phyloP scores from a whole-genome alignment of 495 filamentous ascomycete species.

The Melanomma pulvis-pyrius region DNA sequence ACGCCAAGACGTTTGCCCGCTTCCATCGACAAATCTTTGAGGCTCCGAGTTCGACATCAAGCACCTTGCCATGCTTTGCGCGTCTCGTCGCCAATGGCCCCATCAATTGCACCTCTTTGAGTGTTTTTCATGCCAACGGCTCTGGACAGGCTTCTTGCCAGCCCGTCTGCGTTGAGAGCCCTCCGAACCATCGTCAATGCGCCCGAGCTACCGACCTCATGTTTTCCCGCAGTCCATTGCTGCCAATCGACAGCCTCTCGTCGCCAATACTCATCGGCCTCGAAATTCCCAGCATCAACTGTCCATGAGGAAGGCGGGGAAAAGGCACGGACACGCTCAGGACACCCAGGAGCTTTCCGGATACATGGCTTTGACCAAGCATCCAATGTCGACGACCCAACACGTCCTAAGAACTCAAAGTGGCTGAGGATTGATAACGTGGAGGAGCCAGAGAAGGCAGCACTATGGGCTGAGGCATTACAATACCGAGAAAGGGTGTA shows the following conservation, averaged over 20 bases:
- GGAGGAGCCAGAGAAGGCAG: slow-evolving; percentile 54
- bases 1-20: slow-evolving; percentile 3
- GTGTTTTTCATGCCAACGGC: slow-evolving; percentile 34
- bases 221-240: slow-evolving; percentile 11
- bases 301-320: neutral
- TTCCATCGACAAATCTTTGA: neutral
- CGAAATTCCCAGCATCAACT: neutral
- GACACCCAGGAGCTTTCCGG: neutral
- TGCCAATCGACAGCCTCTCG: neutral
- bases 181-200: slow-evolving; percentile 30
- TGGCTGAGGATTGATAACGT: slow-evolving; percentile 59
- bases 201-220: slow-evolving; percentile 9
- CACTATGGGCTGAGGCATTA: slow-evolving; percentile 68
- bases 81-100: slow-evolving; percentile 20
- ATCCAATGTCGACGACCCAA: neutral
- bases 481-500: slow-evolving; percentile 62
- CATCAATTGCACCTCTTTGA: slow-evolving; percentile 2
- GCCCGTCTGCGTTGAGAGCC: slow-evolving; percentile 36
- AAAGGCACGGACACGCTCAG: neutral
- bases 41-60: neutral
- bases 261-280: slow-evolving; percentile 10
- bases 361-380: neutral
- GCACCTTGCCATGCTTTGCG: neutral
- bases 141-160: slow-evolving; percentile 40
- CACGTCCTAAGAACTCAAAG: neutral